Percentiles rank a stretch among this genome's conserved stretches.
phyloP scores from a whole-genome alignment of 495 filamentous ascomycete species.

The Neurospora pannonica region DNA sequence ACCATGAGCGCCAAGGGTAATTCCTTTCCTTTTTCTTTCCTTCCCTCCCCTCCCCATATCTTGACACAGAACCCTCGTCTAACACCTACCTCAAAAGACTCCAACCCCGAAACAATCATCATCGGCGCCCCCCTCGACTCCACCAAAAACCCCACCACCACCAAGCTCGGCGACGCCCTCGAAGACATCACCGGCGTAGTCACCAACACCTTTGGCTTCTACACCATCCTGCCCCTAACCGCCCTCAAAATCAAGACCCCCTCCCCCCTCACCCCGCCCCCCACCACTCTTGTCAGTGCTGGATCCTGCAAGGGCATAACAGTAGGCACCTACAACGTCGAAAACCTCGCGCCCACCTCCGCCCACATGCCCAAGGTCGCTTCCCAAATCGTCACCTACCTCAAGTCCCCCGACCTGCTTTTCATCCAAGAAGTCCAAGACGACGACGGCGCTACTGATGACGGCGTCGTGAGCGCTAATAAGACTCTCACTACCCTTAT shows the following conservation, averaged over 20 bases:
- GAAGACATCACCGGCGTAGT: constrained; percentile 51
- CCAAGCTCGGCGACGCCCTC: constrained; percentile 46
- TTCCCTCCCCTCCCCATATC: not conserved
- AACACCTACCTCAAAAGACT: constrained; percentile 23
- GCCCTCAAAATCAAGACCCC: constrained; percentile 29
- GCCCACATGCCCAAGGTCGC: constrained; percentile 41
- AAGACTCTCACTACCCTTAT: constrained; percentile 37
- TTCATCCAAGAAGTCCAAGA: constrained; percentile 57
- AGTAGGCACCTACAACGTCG: constrained; percentile 51
- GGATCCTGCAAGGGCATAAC: constrained; percentile 43
- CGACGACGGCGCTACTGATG: constrained; percentile 41
- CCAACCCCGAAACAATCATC: constrained; percentile 53
- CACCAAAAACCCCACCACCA: constrained; percentile 41
- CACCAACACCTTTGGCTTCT: constrained; percentile 48
- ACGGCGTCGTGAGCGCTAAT: constrained; percentile 39
- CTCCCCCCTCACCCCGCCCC: constrained; percentile 23
- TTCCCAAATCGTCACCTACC: constrained; percentile 43
- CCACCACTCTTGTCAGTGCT: constrained; percentile 34
- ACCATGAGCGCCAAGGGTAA: constrained; percentile 39
- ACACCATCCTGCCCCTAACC: constrained; percentile 47
- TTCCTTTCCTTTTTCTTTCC: not conserved
- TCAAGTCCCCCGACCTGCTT: constrained; percentile 44
- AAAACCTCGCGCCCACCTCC: constrained; percentile 43
- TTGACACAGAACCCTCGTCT: not conserved
- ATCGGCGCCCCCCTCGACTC: constrained; percentile 51